Conservation (phyloP, 2,329 filamentous ascomycete species). For the Helicocarpus griseus region DNA sequence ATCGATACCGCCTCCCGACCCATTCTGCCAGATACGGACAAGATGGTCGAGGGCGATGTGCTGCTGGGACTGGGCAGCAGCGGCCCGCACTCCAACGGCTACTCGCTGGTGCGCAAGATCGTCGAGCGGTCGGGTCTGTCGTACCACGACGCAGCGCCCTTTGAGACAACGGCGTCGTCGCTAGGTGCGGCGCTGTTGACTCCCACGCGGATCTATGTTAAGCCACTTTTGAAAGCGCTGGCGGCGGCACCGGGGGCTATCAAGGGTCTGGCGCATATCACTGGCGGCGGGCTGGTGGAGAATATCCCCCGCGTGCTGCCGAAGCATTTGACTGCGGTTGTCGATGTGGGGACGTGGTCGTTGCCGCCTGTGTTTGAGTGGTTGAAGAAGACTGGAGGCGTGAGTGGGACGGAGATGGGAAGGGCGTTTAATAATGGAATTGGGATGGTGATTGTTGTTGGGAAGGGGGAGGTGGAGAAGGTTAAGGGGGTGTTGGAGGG, state of each 20-base stretch:
- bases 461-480: slow-evolving; percentile 50
- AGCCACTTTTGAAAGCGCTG: slow-evolving; percentile 61
- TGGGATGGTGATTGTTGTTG: slow-evolving; percentile 85
- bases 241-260: slow-evolving; percentile 32
- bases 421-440: slow-evolving; percentile 91
- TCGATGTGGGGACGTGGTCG: slow-evolving; percentile 68
- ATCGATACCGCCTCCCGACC: slow-evolving; percentile 49
- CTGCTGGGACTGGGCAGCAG: slow-evolving; percentile 76
- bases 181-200: slow-evolving; percentile 72
- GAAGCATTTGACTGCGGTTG: slow-evolving; percentile 62
- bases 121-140: slow-evolving; percentile 61
- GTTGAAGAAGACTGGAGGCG: slow-evolving; percentile 64
- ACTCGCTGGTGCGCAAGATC: slow-evolving; percentile 89
- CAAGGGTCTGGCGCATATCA: slow-evolving; percentile 95
- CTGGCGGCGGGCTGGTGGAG: slow-evolving; percentile 82
- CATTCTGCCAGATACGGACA: slow-evolving; percentile 64
- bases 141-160: slow-evolving; percentile 67
- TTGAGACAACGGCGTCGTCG: slow-evolving; percentile 47
- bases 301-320: slow-evolving; percentile 95
- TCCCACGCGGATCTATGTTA: slow-evolving; percentile 90
- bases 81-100: slow-evolving; percentile 92
- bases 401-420: slow-evolving; percentile 70
- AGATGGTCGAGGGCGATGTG: slow-evolving; percentile 74
- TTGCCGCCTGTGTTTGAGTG: slow-evolving; percentile 75
- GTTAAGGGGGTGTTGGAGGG: slow-evolving; percentile 52